These are phyloP conservation scores for Diaporthe ilicicola DNA, from an alignment of 2,329 filamentous ascomycete species.

Conservation along the genomic window DNA sequence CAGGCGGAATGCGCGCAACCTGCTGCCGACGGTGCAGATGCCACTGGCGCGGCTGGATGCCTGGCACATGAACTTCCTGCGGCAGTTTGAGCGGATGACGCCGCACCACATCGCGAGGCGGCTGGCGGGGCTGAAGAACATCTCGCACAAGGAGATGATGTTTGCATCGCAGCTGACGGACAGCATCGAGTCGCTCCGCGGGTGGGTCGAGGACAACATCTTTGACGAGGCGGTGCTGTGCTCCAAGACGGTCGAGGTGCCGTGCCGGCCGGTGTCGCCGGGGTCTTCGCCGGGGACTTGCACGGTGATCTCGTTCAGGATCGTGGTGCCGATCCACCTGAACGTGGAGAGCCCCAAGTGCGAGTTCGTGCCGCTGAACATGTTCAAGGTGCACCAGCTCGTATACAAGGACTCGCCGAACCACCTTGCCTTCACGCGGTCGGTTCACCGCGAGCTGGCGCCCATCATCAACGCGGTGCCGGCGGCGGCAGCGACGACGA, in stretches of 20 bases:
- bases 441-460: slow-evolving; percentile 68
- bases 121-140: slow-evolving; percentile 48
- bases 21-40: slow-evolving; percentile 68
- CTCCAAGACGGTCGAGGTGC: slow-evolving; percentile 52
- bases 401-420: slow-evolving; percentile 63
- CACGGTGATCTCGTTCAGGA: slow-evolving; percentile 53
- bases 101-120: slow-evolving; percentile 49
- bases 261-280: slow-evolving; percentile 43
- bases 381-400: slow-evolving; percentile 65
- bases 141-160: slow-evolving; percentile 49
- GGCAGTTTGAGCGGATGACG: slow-evolving; percentile 55
- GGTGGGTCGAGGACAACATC: slow-evolving; percentile 53
- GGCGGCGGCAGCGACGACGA: slow-evolving; percentile 33
- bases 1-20: slow-evolving; percentile 61
- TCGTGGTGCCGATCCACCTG: slow-evolving; percentile 58
- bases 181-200: slow-evolving; percentile 50
- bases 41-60: slow-evolving; percentile 60
- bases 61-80: slow-evolving; percentile 64
- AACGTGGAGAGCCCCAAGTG: slow-evolving; percentile 53
- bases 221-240: slow-evolving; percentile 57
- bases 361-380: slow-evolving; percentile 57
- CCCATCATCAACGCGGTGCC: slow-evolving; percentile 51
- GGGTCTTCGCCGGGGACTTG: slow-evolving; percentile 38
- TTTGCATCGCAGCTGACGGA: slow-evolving; percentile 57
- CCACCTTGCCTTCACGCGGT: slow-evolving; percentile 66